Conservation (phyloP, 768 basidiomycete genomes). For the Pulveroboletus sp. region DNA sequence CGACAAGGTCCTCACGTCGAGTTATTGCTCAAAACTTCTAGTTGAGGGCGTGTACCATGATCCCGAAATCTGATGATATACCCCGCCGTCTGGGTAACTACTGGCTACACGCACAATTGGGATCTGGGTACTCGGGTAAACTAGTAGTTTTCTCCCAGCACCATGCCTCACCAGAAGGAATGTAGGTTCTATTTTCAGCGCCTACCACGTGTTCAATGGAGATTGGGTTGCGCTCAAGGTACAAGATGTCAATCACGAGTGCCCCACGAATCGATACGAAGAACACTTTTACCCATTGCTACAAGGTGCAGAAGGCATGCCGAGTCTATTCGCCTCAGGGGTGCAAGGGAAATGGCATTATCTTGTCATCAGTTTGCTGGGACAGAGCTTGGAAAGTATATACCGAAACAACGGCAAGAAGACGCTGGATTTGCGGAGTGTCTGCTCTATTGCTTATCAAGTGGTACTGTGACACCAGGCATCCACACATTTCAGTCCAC, state of each 20-base stretch:
- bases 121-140: conserved; percentile 73
- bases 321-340: conserved; percentile 63
- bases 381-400: conserved; percentile 63
- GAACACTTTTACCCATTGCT: conserved; percentile 64
- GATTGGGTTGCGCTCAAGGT: conserved; percentile 73
- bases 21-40: background rate
- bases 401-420: conserved; percentile 54
- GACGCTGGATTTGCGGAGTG: conserved; percentile 65
- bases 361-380: conserved; percentile 76
- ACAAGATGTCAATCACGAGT: conserved; percentile 66
- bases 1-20: background rate
- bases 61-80: conserved; percentile 10
- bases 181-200: conserved; percentile 71
- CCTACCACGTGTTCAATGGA: conserved; percentile 52
- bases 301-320: conserved; percentile 74
- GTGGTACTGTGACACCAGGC: conserved; percentile 45
- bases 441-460: conserved; percentile 75
- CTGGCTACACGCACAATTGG: conserved; percentile 55
- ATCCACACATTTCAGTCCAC: conserved; percentile 2
- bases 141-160: background rate
- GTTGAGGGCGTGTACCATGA: conserved; percentile 10
- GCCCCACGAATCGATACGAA: conserved; percentile 75
- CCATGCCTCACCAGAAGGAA: background rate
- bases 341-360: conserved; percentile 61
- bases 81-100: conserved; percentile 55